Percentiles rank a stretch among this genome's conserved stretches.
Conservation (phyloP, 1,139 yeast species). For the Schwanniomyces etchellsii region DNA sequence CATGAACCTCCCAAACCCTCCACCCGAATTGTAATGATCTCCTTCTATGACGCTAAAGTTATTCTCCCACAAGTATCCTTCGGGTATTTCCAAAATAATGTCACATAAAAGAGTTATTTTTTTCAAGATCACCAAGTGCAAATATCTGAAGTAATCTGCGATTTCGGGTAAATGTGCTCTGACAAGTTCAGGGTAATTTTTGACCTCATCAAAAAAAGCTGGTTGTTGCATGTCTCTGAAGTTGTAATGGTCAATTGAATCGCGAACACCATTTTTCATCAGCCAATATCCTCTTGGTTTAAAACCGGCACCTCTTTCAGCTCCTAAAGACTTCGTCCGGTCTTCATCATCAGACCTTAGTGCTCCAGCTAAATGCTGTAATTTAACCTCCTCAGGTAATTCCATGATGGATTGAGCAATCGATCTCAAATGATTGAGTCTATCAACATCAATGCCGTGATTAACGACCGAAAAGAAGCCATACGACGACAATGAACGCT, state of each 20-base stretch:
- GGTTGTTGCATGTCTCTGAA: slow-evolving; percentile 20
- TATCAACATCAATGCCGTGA: slow-evolving; percentile 15
- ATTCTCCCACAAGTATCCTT: slow-evolving; percentile 26
- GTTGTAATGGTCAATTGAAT: slow-evolving; percentile 23
- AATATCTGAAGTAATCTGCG: slow-evolving; percentile 19
- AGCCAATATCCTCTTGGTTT: slow-evolving; percentile 28
- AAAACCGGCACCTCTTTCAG: slow-evolving; percentile 25
- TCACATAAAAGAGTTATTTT: slow-evolving; percentile 23
- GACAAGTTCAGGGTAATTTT: slow-evolving; percentile 23
- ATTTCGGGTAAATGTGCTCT: slow-evolving; percentile 21
- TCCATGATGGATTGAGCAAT: slow-evolving; percentile 18
- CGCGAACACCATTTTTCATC: slow-evolving; percentile 25
- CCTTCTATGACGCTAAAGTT: slow-evolving; percentile 20
- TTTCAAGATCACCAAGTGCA: slow-evolving; percentile 19
- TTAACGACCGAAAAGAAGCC: slow-evolving; percentile 17
- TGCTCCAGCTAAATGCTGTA: slow-evolving; percentile 22
- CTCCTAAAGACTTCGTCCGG: slow-evolving; percentile 20
- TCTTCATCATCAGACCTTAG: slow-evolving; percentile 23
- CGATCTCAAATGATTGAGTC: slow-evolving; percentile 14
- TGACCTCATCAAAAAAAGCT: slow-evolving; percentile 14
- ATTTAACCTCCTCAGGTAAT: slow-evolving; percentile 15
- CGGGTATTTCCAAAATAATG: slow-evolving; percentile 25
- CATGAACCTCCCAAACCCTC: slow-evolving; percentile 30
- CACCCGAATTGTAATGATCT: slow-evolving; percentile 19
- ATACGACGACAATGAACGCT: slow-evolving; percentile 16